Conservation (phyloP, 768 basidiomycete genomes). For the Baorangia bicolor region DNA sequence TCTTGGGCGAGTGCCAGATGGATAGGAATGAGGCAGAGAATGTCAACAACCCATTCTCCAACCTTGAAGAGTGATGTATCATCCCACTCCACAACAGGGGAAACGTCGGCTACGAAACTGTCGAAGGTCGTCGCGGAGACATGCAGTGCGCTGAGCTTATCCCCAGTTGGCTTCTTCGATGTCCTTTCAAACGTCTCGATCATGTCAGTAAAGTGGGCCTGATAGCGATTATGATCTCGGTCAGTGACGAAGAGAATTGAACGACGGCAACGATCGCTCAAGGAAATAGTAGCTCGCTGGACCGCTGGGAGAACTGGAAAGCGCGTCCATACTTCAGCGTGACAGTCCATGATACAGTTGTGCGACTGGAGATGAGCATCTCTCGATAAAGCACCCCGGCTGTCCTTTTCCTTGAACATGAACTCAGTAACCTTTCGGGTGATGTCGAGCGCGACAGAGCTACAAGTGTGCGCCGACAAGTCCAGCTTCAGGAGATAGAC, state of each 20-base stretch:
- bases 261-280: constrained; percentile 29
- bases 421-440: constrained; percentile 57
- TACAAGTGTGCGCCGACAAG: constrained; percentile 28
- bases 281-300: constrained; percentile 41
- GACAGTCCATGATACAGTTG: constrained; percentile 54
- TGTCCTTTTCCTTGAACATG: constrained; percentile 48
- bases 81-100: constrained; percentile 17
- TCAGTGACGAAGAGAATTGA: constrained; percentile 46
- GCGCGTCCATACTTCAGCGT: constrained; percentile 56
- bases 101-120: constrained; percentile 17
- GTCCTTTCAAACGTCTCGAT: constrained; percentile 47
- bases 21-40: constrained; percentile 63
- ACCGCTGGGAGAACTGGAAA: constrained; percentile 58
- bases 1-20: constrained; percentile 60
- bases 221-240: constrained; percentile 34
- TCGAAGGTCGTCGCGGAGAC: constrained; percentile 33
- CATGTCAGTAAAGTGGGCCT: constrained; percentile 43
- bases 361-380: constrained; percentile 32
- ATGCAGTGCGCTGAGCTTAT: constrained; percentile 37
- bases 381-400: constrained; percentile 19
- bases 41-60: constrained; percentile 63
- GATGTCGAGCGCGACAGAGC: constrained; percentile 51
- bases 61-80: constrained; percentile 38
- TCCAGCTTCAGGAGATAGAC: constrained; percentile 48
- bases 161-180: constrained; percentile 52